Evolutionary conservation across 2,329 filamentous ascomycete genomes (phyloP).

Genomic region (Xylariales sp.): DNA sequence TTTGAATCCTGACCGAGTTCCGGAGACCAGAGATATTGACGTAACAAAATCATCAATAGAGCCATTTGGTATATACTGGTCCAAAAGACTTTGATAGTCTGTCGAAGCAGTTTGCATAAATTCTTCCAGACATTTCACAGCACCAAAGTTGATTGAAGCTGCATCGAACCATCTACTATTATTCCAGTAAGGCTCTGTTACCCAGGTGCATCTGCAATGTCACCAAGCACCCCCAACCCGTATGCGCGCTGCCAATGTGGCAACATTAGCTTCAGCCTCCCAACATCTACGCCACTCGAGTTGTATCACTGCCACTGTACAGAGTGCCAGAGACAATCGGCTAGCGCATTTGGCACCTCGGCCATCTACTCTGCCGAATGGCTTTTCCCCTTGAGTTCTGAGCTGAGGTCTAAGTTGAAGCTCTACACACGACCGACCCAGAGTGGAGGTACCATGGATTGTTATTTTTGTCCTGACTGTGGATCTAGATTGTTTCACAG

Average conservation of each 20-base stretch:
- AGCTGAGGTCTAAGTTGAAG: constrained; percentile 25
- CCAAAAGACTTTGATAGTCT: no score
- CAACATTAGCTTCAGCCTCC: constrained; percentile 29
- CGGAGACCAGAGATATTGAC: no score
- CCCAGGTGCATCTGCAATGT: no score
- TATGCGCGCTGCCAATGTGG: constrained; percentile 35
- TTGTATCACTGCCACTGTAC: constrained; percentile 42
- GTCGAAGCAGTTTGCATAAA: no score
- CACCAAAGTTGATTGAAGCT: no score
- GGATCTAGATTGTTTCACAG: constrained; percentile 45
- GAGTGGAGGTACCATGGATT: constrained; percentile 35
- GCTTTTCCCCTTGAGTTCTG: constrained; percentile 33
- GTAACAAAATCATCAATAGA: no score
- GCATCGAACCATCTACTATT: no score
- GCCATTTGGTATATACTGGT: no score
- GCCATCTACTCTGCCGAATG: constrained; percentile 35
- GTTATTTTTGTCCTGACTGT: constrained; percentile 30
- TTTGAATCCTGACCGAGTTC: no score
- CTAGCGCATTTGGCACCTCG: constrained; percentile 41
- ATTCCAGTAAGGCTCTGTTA: no score
- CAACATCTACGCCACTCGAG: constrained; percentile 26
- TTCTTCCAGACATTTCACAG: no score
- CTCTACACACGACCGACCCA: constrained; percentile 35
- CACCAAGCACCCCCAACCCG: no score
- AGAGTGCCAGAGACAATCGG: constrained; percentile 39